Conservation (phyloP, 495 filamentous ascomycete genomes). For the Parachaetomium inaequale region DNA sequence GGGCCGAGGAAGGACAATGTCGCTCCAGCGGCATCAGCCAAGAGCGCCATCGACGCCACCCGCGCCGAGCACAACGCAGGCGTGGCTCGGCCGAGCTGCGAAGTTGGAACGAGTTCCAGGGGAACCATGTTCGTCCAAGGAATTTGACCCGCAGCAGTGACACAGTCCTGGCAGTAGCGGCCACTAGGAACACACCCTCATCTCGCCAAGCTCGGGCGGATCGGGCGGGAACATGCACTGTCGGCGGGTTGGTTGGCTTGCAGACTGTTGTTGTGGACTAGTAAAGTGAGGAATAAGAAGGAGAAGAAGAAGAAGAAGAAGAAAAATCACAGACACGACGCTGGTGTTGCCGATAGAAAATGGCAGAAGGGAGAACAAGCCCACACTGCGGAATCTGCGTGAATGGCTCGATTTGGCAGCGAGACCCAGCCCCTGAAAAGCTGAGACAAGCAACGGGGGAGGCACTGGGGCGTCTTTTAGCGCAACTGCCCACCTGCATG, state of each 20-base stretch:
- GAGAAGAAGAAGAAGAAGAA: background rate
- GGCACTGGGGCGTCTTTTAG: conserved; percentile 11
- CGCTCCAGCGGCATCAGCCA: conserved; percentile 6
- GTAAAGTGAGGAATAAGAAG: no score
- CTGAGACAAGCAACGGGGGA: background rate
- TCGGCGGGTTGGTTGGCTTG: background rate
- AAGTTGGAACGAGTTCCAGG: conserved; percentile 22
- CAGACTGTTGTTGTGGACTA: background rate
- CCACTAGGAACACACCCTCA: conserved; percentile 23
- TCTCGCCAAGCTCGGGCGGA: conserved; percentile 14
- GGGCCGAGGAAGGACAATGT: conserved; percentile 2
- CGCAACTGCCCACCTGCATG: conserved; percentile 7
- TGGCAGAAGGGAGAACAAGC: background rate
- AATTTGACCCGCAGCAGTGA: conserved; percentile 18
- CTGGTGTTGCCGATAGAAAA: no score
- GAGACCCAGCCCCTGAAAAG: conserved; percentile 5
- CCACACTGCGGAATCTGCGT: background rate
- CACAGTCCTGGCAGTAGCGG: conserved; percentile 15
- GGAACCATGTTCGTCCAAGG: conserved; percentile 23
- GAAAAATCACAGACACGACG: no score
- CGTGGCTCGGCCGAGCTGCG: conserved; percentile 16
- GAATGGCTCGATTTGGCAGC: background rate
- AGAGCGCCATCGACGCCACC: conserved; percentile 23
- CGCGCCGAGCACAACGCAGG: background rate
- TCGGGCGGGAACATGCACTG: background rate